Conservation (phyloP, 768 basidiomycete species). For the Hirschioporus abietinus region DNA sequence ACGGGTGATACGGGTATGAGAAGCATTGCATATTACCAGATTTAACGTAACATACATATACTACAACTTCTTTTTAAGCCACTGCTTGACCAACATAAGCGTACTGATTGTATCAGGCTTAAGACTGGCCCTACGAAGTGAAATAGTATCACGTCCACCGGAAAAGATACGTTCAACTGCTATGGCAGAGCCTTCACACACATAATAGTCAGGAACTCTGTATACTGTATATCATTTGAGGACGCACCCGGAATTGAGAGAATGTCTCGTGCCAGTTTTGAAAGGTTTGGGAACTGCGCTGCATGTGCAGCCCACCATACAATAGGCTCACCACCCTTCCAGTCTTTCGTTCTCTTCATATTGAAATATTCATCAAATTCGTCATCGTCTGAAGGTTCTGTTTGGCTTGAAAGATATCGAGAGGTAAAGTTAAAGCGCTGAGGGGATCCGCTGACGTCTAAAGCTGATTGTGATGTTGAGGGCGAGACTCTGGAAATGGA, state of each 20-base stretch:
- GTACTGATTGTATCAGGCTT: slow-evolving; percentile 23
- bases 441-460: background rate
- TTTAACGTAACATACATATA: background rate
- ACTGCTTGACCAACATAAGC: slow-evolving; percentile 26
- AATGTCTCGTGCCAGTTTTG: slow-evolving; percentile 16
- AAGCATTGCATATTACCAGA: background rate
- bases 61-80: background rate
- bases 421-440: background rate
- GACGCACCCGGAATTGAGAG: slow-evolving; percentile 20
- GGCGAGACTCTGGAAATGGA: background rate
- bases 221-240: background rate
- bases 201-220: background rate
- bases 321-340: slow-evolving; percentile 15
- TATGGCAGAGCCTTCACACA: slow-evolving; percentile 26
- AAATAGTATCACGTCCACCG: slow-evolving; percentile 28
- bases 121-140: slow-evolving; percentile 26
- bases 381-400: background rate
- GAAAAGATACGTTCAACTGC: slow-evolving; percentile 29
- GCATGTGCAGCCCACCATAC: slow-evolving; percentile 18
- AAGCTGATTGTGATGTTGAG: background rate
- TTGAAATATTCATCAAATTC: slow-evolving; percentile 17
- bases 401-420: background rate
- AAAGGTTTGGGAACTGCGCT: slow-evolving; percentile 18
- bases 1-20: background rate
- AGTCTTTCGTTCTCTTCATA: slow-evolving; percentile 10